Evolutionary conservation across 495 filamentous ascomycete genomes (phyloP), one percentile per base, ranked within the genome.

Genomic region (Aspergillus asperescens): DNA sequence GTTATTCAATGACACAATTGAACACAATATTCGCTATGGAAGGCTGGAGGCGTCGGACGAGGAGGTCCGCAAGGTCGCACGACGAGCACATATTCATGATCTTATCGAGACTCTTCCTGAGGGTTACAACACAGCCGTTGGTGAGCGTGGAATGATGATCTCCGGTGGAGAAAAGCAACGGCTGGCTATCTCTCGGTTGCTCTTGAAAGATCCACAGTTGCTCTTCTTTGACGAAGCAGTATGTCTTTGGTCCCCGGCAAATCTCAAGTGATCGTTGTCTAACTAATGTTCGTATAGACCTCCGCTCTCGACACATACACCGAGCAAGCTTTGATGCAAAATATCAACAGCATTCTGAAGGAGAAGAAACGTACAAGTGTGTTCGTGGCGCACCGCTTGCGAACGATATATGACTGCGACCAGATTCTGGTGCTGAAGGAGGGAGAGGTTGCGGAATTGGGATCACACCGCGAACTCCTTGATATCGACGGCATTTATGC

Each of bases 131-230:
- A 98, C 93, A 1, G 90, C 87, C 61, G 93, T 98, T 9, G 93
- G 93, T 15, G 93, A 98, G 75, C 77, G 94, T 20, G 93, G 93
- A 1, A 87, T 97, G 86, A 97, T 97, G 93, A 96, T 97, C 15
- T 92, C 87, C 3, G 93, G 91, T 7, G 93, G 93, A 27, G 93
- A 98, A 72, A 97, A 97, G 68, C 93, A 98, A 64, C 81, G 93
- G 4, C 70, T 98, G 25, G 93, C 94, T 2, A 82, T 98, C 18
- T 88, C 89, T 5, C 76, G 93, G 25, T 64, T 97, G 29, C 77
- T 98, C 1, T 71, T 98, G 38, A 98, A 98, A 59, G 89, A 98
- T 59, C 92, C 93, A 0, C 86, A 90, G 5, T 69, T 97, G 28
- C 72, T 97, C 1, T 97, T 98, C 79, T 97, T 97, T 58, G 93